phyloP scores from a whole-genome alignment of 1,284 basidiomycete species.

The Ceratobasidium sp. region DNA sequence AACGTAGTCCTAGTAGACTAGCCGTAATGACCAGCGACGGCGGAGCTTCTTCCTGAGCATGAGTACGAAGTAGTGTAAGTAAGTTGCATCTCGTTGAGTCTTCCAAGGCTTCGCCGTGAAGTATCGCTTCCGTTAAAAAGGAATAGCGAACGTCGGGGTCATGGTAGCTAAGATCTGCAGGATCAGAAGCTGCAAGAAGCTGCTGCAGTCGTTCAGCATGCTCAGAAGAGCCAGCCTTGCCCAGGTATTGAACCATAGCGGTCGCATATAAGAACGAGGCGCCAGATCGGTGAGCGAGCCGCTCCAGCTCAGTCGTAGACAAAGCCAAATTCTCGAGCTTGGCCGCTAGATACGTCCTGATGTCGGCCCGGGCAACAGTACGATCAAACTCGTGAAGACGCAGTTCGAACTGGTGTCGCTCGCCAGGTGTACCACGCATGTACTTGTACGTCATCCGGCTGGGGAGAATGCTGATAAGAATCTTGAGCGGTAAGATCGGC shows the following conservation, averaged over 20 bases:
- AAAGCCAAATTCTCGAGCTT: not conserved
- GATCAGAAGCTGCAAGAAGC: too few species aligned
- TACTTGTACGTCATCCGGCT: not conserved
- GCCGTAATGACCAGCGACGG: too few species aligned
- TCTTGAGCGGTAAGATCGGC: not conserved
- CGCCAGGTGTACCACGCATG: not conserved
- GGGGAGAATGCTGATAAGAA: not conserved
- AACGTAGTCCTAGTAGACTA: too few species aligned
- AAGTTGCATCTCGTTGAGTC: too few species aligned
- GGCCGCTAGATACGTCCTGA: not conserved
- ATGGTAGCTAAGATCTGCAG: too few species aligned
- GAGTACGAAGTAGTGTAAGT: too few species aligned
- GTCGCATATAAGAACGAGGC: not conserved
- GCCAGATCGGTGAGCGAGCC: not conserved
- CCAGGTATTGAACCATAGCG: not conserved
- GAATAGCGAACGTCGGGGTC: too few species aligned
- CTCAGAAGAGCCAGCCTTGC: too few species aligned
- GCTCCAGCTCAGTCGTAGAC: not conserved
- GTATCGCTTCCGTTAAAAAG: too few species aligned
- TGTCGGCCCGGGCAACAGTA: not conserved
- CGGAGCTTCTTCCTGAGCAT: too few species aligned
- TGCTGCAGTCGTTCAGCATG: too few species aligned
- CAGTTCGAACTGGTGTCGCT: not conserved
- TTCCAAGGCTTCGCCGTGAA: too few species aligned
- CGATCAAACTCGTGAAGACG: not conserved